Evolutionary conservation across 129 eudicot genomes (phyloP).

Genomic region (Mikania micrantha): DNA sequence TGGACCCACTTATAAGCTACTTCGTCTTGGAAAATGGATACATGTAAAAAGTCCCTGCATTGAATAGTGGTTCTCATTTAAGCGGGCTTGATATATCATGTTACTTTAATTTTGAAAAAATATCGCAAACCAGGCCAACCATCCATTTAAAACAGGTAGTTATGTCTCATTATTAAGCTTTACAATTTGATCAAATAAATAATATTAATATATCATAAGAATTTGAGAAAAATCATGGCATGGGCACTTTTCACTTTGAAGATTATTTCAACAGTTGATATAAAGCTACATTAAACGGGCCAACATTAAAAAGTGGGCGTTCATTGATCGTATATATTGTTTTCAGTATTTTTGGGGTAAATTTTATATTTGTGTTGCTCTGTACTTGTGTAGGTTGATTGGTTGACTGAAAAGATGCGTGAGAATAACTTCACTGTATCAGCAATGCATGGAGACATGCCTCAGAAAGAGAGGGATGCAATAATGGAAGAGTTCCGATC

Average conservation of each 20-base stretch:
- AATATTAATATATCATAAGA: neutral
- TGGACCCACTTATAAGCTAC: neutral
- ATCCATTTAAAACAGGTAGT: too few species aligned
- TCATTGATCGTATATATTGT: too few species aligned
- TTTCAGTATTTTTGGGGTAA: neutral
- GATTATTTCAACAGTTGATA: neutral
- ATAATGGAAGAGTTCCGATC: slow-evolving; percentile 75
- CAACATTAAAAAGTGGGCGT: neutral
- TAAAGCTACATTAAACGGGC: neutral
- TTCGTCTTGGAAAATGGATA: neutral
- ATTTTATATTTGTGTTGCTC: neutral
- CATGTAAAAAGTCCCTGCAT: too few species aligned
- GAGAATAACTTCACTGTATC: slow-evolving; percentile 87
- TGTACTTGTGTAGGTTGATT: slow-evolving; percentile 57
- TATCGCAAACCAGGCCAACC: too few species aligned
- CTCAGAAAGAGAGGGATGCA: slow-evolving; percentile 97
- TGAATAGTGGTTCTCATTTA: neutral
- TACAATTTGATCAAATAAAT: neutral
- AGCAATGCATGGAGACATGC: slow-evolving; percentile 98
- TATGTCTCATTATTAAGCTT: too few species aligned
- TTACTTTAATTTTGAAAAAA: neutral
- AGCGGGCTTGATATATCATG: neutral
- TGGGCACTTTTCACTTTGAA: too few species aligned
- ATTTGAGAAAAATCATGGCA: neutral
- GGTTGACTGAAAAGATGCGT: slow-evolving; percentile 96